These are phyloP conservation scores for Prillingera fragicola DNA, from an alignment of 1,284 basidiomycete genomes.

Conservation along the genomic window DNA sequence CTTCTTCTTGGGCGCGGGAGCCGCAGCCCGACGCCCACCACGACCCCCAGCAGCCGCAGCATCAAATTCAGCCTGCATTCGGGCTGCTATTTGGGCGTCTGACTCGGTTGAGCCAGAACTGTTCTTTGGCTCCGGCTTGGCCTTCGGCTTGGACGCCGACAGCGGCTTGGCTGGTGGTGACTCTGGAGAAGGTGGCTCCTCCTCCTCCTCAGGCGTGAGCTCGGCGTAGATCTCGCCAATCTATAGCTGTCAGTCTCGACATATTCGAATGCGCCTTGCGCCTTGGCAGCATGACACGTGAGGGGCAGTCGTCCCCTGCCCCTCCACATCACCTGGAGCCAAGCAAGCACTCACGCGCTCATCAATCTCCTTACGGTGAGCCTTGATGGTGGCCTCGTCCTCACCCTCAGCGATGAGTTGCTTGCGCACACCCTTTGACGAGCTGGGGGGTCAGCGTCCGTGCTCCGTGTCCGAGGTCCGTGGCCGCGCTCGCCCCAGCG, in stretches of 20 bases:
- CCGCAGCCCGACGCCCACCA: slow-evolving; percentile 17
- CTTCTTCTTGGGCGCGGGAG: slow-evolving; percentile 34
- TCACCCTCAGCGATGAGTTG: slow-evolving; percentile 37
- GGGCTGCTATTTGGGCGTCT: slow-evolving; percentile 28
- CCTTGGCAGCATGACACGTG: not conserved
- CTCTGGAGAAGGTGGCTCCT: slow-evolving; percentile 1
- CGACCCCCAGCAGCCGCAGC: slow-evolving; percentile 17
- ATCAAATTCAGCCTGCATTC: slow-evolving; percentile 33
- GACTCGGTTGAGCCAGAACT: slow-evolving; percentile 20
- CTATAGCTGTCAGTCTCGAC: slow-evolving; percentile 16
- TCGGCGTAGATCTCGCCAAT: slow-evolving; percentile 39
- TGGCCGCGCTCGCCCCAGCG: too few species aligned
- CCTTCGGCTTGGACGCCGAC: not conserved
- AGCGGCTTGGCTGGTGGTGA: not conserved
- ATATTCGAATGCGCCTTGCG: not conserved
- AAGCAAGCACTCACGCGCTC: slow-evolving; percentile 26
- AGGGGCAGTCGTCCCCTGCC: too few species aligned
- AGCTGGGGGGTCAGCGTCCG: slow-evolving; percentile 24
- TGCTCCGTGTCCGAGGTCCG: not conserved
- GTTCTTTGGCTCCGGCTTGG: slow-evolving; percentile 8
- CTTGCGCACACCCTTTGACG: slow-evolving; percentile 46
- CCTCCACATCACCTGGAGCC: too few species aligned
- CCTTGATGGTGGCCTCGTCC: slow-evolving; percentile 39
- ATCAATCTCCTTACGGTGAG: slow-evolving; percentile 38
- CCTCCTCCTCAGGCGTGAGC: slow-evolving; percentile 10